phyloP scores from a whole-genome alignment of 345 rosid species.

The Kandelia obovata region DNA sequence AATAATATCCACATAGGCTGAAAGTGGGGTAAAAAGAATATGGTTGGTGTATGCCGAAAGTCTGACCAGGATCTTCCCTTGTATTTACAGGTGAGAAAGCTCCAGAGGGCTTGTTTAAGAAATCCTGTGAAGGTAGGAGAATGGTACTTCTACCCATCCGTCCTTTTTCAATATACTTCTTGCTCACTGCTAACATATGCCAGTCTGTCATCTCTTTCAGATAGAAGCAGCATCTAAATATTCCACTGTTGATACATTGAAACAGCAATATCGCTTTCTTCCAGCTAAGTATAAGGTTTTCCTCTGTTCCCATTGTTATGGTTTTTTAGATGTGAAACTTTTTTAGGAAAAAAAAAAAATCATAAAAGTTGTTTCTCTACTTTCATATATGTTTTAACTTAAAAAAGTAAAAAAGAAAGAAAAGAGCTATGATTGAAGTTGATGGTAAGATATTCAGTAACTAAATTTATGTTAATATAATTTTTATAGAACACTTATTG shows the following conservation, averaged over 20 bases:
- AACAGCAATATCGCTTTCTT: conserved; percentile 72
- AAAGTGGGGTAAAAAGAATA: not conserved
- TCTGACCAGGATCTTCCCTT: conserved; percentile 17
- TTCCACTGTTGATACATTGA: conserved; percentile 87
- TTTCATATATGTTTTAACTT: no score
- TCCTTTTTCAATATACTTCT: not conserved
- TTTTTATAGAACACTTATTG: not conserved
- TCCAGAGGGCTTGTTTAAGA: conserved; percentile 84
- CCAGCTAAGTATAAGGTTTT: conserved; percentile 85
- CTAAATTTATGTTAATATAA: no score
- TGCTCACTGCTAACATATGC: conserved; percentile 12
- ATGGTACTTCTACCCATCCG: conserved; percentile 1
- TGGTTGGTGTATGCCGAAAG: conserved; percentile 13
- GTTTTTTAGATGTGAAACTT: not conserved
- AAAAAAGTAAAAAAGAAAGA: not conserved
- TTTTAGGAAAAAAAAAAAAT: no score
- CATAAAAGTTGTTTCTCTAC: no score
- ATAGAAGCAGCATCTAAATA: conserved; percentile 92
- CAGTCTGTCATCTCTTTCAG: conserved; percentile 34
- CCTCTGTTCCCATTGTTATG: conserved; percentile 8
- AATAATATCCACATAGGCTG: not conserved
- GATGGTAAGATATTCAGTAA: not conserved
- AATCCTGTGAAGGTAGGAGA: conserved; percentile 82
- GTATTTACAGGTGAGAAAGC: conserved; percentile 67
- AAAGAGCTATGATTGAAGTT: not conserved